A percentile compares a stretch with the other conserved stretches of the same genome.
Conservation (phyloP, 352 stramenopile genomes). For the Phytopythium cucurbitacearum region DNA sequence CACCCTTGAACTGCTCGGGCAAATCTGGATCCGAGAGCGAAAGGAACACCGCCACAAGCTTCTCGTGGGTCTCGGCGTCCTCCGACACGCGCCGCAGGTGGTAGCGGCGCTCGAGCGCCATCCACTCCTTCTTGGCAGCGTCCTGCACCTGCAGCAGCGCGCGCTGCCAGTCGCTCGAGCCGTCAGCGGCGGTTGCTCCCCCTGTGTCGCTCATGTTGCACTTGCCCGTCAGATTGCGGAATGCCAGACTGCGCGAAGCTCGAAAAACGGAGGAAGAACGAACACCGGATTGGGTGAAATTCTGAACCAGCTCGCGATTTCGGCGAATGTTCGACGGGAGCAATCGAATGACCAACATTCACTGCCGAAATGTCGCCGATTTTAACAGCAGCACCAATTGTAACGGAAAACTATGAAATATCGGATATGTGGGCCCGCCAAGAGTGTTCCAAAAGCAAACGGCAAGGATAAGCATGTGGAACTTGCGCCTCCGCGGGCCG, state of each 20-base stretch:
- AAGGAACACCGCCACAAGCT: conserved; percentile 38
- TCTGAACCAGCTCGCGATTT: no score
- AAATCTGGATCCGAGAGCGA: conserved; percentile 64
- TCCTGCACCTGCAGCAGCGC: conserved; percentile 26
- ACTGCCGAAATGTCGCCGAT: neutral
- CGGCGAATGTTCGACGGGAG: no score
- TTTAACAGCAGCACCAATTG: no score
- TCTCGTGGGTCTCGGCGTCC: conserved; percentile 11
- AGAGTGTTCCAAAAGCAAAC: no score
- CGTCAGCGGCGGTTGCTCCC: neutral
- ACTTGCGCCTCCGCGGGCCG: conserved; percentile 54
- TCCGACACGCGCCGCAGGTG: conserved; percentile 26
- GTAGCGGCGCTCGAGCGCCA: conserved; percentile 64
- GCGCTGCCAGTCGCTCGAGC: conserved; percentile 14
- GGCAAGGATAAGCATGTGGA: conserved; percentile 35
- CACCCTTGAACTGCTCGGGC: conserved; percentile 35
- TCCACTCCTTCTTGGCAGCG: conserved; percentile 47
- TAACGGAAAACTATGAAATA: no score
- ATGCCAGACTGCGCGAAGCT: neutral
- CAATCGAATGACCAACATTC: conserved; percentile 1
- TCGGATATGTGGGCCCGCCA: no score
- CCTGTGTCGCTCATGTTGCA: conserved; percentile 2
- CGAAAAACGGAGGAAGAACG: neutral
- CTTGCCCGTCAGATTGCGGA: neutral
- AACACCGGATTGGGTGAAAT: neutral